Conservation (phyloP, 202 grass and related monocot species). For the Panicum virgatum region DNA sequence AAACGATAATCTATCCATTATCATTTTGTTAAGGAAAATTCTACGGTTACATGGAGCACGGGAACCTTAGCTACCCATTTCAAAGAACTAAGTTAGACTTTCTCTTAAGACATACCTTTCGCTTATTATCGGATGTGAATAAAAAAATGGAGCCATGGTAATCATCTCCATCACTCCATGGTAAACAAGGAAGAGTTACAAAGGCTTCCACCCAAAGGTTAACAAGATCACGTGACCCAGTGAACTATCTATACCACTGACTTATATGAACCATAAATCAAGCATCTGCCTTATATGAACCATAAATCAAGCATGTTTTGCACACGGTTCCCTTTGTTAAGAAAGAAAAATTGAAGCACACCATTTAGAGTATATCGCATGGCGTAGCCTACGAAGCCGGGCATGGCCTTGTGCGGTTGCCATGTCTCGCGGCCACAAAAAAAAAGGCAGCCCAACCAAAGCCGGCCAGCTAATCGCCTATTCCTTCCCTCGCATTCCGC, state of each 20-base stretch:
- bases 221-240: not conserved
- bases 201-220: not conserved
- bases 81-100: too few relatives aligned
- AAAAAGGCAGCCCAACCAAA: constrained; percentile 7
- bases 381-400: constrained; percentile 28
- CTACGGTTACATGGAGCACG: too few relatives aligned
- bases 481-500: constrained; percentile 37
- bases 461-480: constrained; percentile 13
- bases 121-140: too few relatives aligned
- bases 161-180: too few relatives aligned
- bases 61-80: too few relatives aligned
- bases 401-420: not conserved
- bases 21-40: too few relatives aligned
- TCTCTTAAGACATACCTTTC: too few relatives aligned
- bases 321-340: not conserved
- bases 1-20: too few relatives aligned
- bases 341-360: too few relatives aligned
- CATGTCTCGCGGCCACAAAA: constrained; percentile 19
- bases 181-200: not conserved
- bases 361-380: not conserved
- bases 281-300: not conserved
- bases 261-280: not conserved
- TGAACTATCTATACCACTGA: not conserved
- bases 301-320: not conserved
- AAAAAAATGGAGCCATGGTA: not conserved